Conservation (phyloP, 1,284 basidiomycete species). For the Leccinum insolens region DNA sequence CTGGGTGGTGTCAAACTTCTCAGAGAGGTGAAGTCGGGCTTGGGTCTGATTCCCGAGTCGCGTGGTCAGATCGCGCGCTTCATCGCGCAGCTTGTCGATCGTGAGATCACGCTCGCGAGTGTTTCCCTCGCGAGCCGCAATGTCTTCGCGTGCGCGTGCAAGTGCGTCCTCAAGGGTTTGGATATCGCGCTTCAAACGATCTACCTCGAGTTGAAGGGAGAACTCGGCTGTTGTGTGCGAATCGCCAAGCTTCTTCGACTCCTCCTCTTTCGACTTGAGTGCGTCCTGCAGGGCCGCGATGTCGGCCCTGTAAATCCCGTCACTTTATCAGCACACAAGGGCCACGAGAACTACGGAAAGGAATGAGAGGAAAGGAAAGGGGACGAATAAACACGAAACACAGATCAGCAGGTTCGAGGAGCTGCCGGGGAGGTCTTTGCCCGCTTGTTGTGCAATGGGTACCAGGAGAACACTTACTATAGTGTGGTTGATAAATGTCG, state of each 20-base stretch:
- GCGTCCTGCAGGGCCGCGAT: constrained; percentile 74
- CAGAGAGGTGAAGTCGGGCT: constrained; percentile 78
- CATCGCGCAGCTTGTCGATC: constrained; percentile 67
- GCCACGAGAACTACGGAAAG: too few relatives aligned
- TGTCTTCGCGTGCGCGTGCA: constrained; percentile 69
- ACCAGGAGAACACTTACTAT: constrained; percentile 96
- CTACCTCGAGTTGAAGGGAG: constrained; percentile 90
- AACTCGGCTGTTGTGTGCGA: constrained; percentile 82
- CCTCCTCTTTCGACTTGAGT: constrained; percentile 62
- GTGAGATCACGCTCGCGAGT: constrained; percentile 35
- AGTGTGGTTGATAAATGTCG: constrained; percentile 94
- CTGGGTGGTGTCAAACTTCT: constrained; percentile 81
- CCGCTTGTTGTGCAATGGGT: constrained; percentile 85
- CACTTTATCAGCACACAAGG: too few relatives aligned
- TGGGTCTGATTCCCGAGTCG: constrained; percentile 85
- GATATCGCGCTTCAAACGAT: constrained; percentile 85
- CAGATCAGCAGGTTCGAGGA: constrained; percentile 69
- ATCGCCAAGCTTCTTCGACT: constrained; percentile 68
- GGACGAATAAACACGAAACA: too few relatives aligned
- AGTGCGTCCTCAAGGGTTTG: constrained; percentile 83
- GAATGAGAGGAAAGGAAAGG: too few relatives aligned
- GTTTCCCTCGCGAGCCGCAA: constrained; percentile 54
- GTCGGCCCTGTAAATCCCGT: constrained; percentile 43
- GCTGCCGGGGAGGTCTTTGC: constrained; percentile 36
- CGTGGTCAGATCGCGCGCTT: constrained; percentile 76